phyloP scores from a whole-genome alignment of 805 yeast species.

The Zygotorulaspora florentina region DNA sequence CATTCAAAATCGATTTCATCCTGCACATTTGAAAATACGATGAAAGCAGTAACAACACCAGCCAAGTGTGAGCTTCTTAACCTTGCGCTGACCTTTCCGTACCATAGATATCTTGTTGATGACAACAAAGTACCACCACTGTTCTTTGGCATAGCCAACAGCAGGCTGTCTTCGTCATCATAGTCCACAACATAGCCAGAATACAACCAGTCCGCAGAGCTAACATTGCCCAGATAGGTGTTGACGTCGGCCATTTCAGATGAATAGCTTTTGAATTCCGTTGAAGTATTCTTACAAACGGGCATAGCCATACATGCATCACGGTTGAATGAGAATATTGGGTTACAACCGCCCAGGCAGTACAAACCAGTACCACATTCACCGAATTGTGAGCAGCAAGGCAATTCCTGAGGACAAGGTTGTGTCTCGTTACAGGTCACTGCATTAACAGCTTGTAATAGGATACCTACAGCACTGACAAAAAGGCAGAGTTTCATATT shows the following conservation, averaged over 20 bases:
- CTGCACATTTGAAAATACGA: slow-evolving; percentile 75
- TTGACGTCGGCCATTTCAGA: slow-evolving; percentile 34
- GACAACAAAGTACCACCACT: slow-evolving; percentile 77
- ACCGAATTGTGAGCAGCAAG: slow-evolving; percentile 85
- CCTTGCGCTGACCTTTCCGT: slow-evolving; percentile 69
- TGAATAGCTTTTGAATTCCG: slow-evolving; percentile 39
- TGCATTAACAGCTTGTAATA: slow-evolving; percentile 7
- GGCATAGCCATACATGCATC: slow-evolving; percentile 87
- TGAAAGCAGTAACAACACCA: slow-evolving; percentile 84
- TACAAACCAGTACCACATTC: slow-evolving; percentile 67
- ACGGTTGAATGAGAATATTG: slow-evolving; percentile 54
- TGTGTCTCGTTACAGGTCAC: slow-evolving; percentile 49
- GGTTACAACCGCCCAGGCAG: slow-evolving; percentile 88
- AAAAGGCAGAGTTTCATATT: not conserved
- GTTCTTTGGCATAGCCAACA: slow-evolving; percentile 74
- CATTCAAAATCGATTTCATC: slow-evolving; percentile 91
- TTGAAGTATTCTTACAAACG: slow-evolving; percentile 49
- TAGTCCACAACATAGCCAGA: slow-evolving; percentile 51
- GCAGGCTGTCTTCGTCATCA: slow-evolving; percentile 47
- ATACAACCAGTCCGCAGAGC: slow-evolving; percentile 64
- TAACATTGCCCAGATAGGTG: slow-evolving; percentile 65
- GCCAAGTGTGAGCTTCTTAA: slow-evolving; percentile 67
- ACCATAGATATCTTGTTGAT: slow-evolving; percentile 79
- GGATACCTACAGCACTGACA: not conserved
- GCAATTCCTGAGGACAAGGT: slow-evolving; percentile 70